A percentile compares a stretch with the other conserved stretches of the same genome.
Conservation (phyloP, 306 rosid genomes). For the Lupinus albus region DNA sequence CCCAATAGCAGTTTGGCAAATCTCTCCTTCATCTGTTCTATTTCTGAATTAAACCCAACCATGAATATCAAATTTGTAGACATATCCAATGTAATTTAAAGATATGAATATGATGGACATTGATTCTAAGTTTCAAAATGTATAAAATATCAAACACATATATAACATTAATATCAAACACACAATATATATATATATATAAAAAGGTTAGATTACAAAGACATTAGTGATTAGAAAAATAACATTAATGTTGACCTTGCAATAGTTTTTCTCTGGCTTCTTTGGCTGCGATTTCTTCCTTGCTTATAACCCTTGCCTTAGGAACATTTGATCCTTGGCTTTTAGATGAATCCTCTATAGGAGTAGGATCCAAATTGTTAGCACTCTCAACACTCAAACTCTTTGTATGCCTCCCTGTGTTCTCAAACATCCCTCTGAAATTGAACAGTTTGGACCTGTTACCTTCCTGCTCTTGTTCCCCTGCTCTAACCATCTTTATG, state of each 20-base stretch:
- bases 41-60: slow-evolving; percentile 60
- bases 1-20: slow-evolving; percentile 88
- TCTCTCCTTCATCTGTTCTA: slow-evolving; percentile 91
- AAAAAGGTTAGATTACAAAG: neutral
- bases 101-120: neutral
- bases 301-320: slow-evolving; percentile 38
- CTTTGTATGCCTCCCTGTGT: slow-evolving; percentile 52
- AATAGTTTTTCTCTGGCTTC: slow-evolving; percentile 57
- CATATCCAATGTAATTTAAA: slow-evolving; percentile 1
- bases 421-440: slow-evolving; percentile 50
- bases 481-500: slow-evolving; percentile 49
- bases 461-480: slow-evolving; percentile 53
- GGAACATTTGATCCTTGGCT: slow-evolving; percentile 55
- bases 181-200: too few relatives aligned
- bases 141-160: too few relatives aligned
- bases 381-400: slow-evolving; percentile 61
- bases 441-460: slow-evolving; percentile 46
- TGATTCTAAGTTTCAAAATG: neutral
- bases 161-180: too few relatives aligned
- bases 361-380: slow-evolving; percentile 13
- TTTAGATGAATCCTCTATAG: slow-evolving; percentile 48
- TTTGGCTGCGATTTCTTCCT: slow-evolving; percentile 54
- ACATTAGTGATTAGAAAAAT: too few relatives aligned
- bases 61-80: slow-evolving; percentile 9
- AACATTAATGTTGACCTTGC: slow-evolving; percentile 47